These are phyloP conservation scores for Solanum medicagineum DNA, from an alignment of 257 asterid genomes.

Conservation along the genomic window DNA sequence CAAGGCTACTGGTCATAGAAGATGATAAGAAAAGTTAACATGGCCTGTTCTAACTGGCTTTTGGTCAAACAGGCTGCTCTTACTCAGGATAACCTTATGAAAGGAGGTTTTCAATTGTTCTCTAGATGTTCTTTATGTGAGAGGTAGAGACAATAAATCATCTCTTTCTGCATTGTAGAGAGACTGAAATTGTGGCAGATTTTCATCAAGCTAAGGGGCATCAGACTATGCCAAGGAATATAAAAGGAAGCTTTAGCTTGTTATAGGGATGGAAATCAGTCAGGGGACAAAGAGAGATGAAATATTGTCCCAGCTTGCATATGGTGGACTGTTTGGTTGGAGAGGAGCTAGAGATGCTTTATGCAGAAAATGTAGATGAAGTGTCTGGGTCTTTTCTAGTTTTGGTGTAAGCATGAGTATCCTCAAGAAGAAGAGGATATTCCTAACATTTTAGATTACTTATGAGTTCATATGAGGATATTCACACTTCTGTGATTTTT, in stretches of 20 bases:
- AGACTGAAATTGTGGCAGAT: neutral
- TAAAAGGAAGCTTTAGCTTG: neutral
- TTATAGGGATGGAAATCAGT: neutral
- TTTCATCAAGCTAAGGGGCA: neutral
- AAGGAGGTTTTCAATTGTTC: neutral
- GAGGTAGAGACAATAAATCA: neutral
- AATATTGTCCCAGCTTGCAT: neutral
- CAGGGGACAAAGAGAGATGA: neutral
- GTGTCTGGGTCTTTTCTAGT: neutral
- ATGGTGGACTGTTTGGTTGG: neutral
- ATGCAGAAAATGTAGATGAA: neutral
- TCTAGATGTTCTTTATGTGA: neutral
- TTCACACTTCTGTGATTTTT: neutral
- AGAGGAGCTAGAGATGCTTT: neutral
- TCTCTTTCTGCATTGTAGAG: neutral
- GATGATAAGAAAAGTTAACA: neutral
- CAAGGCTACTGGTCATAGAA: neutral
- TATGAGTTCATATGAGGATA: neutral
- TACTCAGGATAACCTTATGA: neutral
- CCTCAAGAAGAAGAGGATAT: neutral
- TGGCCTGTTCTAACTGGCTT: neutral
- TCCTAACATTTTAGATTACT: neutral
- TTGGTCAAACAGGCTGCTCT: neutral
- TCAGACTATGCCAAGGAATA: neutral
- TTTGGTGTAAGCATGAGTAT: neutral